Base-by-base conservation (phyloP, 2,329 filamentous ascomycete genomes). In the Podosphaera aphanis region DNA sequence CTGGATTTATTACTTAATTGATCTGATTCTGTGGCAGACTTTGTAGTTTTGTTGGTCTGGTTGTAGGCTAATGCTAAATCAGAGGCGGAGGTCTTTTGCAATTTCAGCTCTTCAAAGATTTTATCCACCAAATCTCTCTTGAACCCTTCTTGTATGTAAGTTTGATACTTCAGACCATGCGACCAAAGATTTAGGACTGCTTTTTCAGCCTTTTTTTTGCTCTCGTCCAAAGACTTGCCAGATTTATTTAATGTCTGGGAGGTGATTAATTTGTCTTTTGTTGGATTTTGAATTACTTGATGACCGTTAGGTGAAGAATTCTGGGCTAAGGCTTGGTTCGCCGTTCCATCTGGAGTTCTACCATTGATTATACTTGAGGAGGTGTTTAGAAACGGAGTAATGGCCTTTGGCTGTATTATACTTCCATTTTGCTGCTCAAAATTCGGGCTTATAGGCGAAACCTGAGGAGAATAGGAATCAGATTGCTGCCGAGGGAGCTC, bases 71-170 rank as follows among this genome's bases (percentile, higher is more conserved):
- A 11, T 3, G 29, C 29, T 11, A 33, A 11, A 13, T 33, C 29
- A 6, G 29, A n/a, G 5, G 10, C 27, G 2, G n/a, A 10, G 15
- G 27, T 35, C 16, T 45, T 38, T 11, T 54, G 23, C 3, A 85
- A 66, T 2, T 77, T 75, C 2, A 90, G 63, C 18, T 83, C 77
- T 21, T 68, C 63, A 54, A 85, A 90, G 1, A 90, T 65, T 25
- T 64, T 59, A 47, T 68, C 70, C 31, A 93, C 62, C 10, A 84
- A 57, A 1, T 61, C 60, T 31, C 71, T 66, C 52, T 85, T 71
- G 37, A 88, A 68, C 0, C 83, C 80, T 59, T 88, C 80, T 10
- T 74, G 67, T 11, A 86, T 64, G 47, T 88, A 77, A 49, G 83
- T 71, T 46, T 79, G 69, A 56, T 78, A 93, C 18, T 74, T 73